phyloP scores from a whole-genome alignment of 805 yeast species.

The Nematodospora valgi region DNA sequence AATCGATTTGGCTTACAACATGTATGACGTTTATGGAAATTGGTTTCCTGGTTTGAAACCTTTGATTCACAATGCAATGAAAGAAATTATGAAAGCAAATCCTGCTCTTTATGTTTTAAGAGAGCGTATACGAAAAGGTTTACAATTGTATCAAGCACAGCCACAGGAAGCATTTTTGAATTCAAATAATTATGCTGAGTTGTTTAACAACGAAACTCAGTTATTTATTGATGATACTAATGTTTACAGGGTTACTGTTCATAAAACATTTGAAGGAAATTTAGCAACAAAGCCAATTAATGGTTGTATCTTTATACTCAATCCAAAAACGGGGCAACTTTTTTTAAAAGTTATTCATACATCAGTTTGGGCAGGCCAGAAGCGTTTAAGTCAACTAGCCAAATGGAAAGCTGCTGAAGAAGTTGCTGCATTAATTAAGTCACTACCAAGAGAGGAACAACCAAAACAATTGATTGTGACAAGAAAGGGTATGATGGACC shows the following conservation, averaged over 20 bases:
- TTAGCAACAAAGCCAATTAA: conserved; percentile 88
- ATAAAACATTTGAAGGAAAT: conserved; percentile 89
- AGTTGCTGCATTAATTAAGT: conserved; percentile 84
- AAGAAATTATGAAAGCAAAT: conserved; percentile 89
- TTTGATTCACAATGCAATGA: conserved; percentile 85
- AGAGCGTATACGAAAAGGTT: conserved; percentile 90
- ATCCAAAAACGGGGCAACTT: conserved; percentile 88
- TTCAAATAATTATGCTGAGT: conserved; percentile 84
- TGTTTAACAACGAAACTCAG: conserved; percentile 80
- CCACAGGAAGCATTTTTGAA: conserved; percentile 89
- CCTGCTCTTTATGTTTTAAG: conserved; percentile 89
- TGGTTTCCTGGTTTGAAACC: conserved; percentile 97
- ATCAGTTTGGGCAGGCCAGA: conserved; percentile 96
- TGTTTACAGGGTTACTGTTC: conserved; percentile 90
- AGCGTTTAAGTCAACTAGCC: conserved; percentile 85
- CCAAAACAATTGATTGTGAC: conserved; percentile 91
- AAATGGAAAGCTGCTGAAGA: conserved; percentile 99
- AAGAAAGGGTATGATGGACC: conserved; percentile 87
- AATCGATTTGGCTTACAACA: conserved; percentile 89
- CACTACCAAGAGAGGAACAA: conserved; percentile 89
- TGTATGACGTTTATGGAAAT: conserved; percentile 94
- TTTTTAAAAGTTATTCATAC: conserved; percentile 88
- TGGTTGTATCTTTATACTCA: conserved; percentile 86
- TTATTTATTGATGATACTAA: conserved; percentile 90
- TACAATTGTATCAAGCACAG: conserved; percentile 90